Evolutionary conservation across 345 rosid species (phyloP).

Genomic region (Clarkia xantiana): DNA sequence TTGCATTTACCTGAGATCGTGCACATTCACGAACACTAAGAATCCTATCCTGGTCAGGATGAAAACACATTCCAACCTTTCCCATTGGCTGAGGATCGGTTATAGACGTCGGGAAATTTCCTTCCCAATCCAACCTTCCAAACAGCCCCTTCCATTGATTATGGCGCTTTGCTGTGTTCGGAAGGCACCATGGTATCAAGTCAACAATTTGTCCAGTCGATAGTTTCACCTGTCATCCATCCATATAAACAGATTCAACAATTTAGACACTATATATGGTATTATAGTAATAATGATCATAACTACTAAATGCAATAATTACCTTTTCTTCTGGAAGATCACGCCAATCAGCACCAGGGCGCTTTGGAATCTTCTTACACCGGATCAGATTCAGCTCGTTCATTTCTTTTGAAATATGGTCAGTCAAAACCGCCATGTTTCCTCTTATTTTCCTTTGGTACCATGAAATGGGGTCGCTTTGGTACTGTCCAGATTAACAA

Average conservation of each 20-base stretch:
- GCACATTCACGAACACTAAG: constrained; percentile 83
- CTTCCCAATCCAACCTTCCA: constrained; percentile 90
- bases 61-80: constrained; percentile 90
- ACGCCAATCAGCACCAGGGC: constrained; percentile 92
- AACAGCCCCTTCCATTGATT: constrained; percentile 85
- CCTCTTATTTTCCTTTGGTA: constrained; percentile 67
- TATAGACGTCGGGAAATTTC: constrained; percentile 78
- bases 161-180: constrained; percentile 61
- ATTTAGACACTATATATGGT: neutral
- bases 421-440: constrained; percentile 31
- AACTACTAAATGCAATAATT: neutral
- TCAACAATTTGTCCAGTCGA: constrained; percentile 51
- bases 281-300: too few species aligned
- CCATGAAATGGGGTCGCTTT: constrained; percentile 55
- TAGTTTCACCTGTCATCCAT: constrained; percentile 35
- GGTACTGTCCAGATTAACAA: constrained; percentile 29
- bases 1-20: constrained; percentile 53
- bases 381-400: constrained; percentile 61
- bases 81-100: constrained; percentile 95
- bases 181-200: constrained; percentile 68
- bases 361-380: constrained; percentile 61
- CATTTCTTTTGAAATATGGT: constrained; percentile 76
- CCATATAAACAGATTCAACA: neutral
- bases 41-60: constrained; percentile 82
- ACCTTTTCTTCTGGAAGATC: constrained; percentile 71